phyloP scores from a whole-genome alignment of 2,329 filamentous ascomycete genomes.

The Cercospora beticola region DNA sequence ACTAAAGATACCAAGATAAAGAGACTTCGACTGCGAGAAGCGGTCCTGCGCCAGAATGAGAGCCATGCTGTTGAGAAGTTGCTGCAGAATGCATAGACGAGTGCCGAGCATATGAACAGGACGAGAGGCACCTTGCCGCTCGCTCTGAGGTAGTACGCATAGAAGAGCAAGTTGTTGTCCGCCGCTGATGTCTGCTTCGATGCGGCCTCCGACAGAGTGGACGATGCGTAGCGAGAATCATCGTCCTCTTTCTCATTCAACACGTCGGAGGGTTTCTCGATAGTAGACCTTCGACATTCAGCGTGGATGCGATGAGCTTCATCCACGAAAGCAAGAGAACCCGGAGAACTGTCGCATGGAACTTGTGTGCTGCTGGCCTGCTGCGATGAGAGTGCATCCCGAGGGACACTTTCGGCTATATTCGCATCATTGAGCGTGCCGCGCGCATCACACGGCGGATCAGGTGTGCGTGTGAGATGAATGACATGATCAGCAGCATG shows the following conservation, averaged over 20 bases:
- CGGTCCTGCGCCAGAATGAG: background rate
- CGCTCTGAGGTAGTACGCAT: background rate
- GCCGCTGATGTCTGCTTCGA: background rate
- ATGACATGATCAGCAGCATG: background rate
- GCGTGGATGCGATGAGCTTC: no score
- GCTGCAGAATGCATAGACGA: background rate
- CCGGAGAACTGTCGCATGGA: no score
- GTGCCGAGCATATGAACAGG: background rate
- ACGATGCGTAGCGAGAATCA: background rate
- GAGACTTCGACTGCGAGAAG: background rate
- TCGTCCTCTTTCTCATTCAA: background rate
- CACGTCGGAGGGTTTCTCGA: no score
- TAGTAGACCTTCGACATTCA: no score
- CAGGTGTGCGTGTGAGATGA: background rate
- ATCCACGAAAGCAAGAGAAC: no score
- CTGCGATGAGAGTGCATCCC: no score
- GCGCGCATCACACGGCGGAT: background rate
- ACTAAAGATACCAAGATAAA: background rate
- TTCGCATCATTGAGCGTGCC: background rate
- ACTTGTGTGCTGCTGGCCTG: no score
- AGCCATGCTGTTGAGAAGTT: background rate
- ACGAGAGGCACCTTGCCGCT: background rate
- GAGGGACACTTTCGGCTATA: no score
- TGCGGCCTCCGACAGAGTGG: background rate
- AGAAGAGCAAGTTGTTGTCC: background rate